phyloP scores from a whole-genome alignment of 208 protist genomes.

The Acanthamoeba sp. region DNA sequence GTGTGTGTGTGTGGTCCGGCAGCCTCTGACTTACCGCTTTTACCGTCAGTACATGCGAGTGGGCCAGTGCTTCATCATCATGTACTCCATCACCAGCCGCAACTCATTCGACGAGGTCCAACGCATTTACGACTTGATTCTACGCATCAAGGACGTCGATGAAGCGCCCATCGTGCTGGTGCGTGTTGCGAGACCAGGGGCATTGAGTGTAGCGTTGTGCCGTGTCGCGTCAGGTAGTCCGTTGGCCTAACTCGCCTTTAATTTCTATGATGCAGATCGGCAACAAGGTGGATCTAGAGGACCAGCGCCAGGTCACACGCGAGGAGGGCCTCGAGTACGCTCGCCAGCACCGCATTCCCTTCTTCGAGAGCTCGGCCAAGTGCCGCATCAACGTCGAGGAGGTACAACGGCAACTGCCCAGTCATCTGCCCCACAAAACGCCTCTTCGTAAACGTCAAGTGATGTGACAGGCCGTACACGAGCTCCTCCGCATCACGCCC shows the following conservation, averaged over 20 bases:
- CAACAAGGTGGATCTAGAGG: slow-evolving; percentile 44
- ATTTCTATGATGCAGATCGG: neutral
- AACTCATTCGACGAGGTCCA: slow-evolving; percentile 79
- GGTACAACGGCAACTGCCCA: too few relatives aligned
- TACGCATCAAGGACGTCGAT: slow-evolving; percentile 80
- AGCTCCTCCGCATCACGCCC: slow-evolving; percentile 40
- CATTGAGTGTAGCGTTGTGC: too few relatives aligned
- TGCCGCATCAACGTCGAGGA: slow-evolving; percentile 24
- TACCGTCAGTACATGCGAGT: slow-evolving; percentile 9
- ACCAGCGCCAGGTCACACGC: neutral
- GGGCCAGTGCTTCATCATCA: slow-evolving; percentile 47
- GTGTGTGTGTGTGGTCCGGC: neutral
- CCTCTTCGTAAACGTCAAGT: too few relatives aligned
- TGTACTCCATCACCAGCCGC: slow-evolving; percentile 37
- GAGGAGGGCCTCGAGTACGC: slow-evolving; percentile 34
- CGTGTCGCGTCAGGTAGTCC: neutral
- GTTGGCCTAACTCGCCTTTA: neutral
- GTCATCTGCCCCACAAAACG: too few relatives aligned
- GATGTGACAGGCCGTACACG: neutral
- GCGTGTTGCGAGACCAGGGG: too few relatives aligned
- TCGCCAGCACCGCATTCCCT: neutral
- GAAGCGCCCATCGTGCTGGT: slow-evolving; percentile 28
- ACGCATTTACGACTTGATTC: slow-evolving; percentile 68
- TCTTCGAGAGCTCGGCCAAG: slow-evolving; percentile 59
- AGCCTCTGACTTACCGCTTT: neutral